Evolutionary conservation across 805 yeast species (phyloP).

Genomic region (Vanderwaltozyma polyspora): DNA sequence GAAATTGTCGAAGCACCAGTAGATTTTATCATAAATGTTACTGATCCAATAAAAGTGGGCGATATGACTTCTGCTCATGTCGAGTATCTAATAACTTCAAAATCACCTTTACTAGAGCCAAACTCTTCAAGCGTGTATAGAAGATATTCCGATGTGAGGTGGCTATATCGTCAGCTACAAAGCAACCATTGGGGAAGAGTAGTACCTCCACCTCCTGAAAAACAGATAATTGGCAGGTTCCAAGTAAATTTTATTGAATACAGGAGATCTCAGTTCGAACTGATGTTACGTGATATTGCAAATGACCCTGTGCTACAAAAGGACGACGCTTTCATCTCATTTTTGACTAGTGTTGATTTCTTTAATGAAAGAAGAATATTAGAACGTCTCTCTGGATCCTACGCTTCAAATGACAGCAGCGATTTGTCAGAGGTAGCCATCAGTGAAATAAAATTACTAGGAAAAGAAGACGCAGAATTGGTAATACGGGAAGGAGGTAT

Average conservation of each 20-base stretch:
- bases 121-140: conserved; percentile 54
- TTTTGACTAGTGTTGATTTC: conserved; percentile 66
- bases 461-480: conserved; percentile 24
- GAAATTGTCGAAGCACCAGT: background rate
- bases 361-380: conserved; percentile 56
- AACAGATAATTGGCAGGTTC: conserved; percentile 85
- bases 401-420: conserved; percentile 34
- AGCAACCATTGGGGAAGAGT: conserved; percentile 81
- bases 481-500: conserved; percentile 21
- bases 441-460: conserved; percentile 24
- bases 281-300: conserved; percentile 70
- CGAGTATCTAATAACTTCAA: conserved; percentile 67
- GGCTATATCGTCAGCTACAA: conserved; percentile 85
- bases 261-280: conserved; percentile 72
- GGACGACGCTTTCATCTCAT: conserved; percentile 70
- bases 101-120: conserved; percentile 29
- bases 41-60: conserved; percentile 86
- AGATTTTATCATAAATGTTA: conserved; percentile 59
- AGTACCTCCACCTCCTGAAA: conserved; percentile 93
- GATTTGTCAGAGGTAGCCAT: conserved; percentile 29
- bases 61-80: conserved; percentile 83
- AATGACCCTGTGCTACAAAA: conserved; percentile 42
- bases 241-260: conserved; percentile 81
- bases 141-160: conserved; percentile 83
- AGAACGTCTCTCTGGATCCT: conserved; percentile 47